These are phyloP conservation scores for Lipomyces sp. DNA, from an alignment of 805 yeast species.

Conservation along the genomic window DNA sequence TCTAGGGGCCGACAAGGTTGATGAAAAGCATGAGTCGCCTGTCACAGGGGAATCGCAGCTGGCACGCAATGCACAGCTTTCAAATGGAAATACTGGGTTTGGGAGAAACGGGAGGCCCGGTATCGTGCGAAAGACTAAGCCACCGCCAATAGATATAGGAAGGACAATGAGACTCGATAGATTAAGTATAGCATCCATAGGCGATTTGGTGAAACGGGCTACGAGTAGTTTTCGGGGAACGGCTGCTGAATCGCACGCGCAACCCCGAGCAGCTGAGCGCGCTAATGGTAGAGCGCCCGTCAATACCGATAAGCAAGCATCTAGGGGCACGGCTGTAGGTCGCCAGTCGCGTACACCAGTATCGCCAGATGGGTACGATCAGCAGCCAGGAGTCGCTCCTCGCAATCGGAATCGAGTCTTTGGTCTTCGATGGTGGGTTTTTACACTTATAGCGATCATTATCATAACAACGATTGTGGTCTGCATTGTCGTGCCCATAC, in stretches of 20 bases:
- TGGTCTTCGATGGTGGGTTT: slow-evolving; percentile 28
- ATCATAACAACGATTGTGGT: slow-evolving; percentile 18
- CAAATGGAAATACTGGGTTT: background rate
- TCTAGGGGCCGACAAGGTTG: background rate
- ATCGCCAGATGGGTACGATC: slow-evolving; percentile 14
- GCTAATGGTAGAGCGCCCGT: background rate
- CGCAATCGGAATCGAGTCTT: slow-evolving; percentile 18
- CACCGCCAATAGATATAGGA: slow-evolving; percentile 26
- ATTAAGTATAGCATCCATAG: slow-evolving; percentile 8
- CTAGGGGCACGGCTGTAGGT: background rate
- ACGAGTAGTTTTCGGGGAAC: slow-evolving; percentile 5
- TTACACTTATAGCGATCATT: slow-evolving; percentile 11
- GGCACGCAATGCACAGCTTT: background rate
- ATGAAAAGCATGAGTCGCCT: background rate
- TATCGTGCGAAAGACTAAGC: slow-evolving; percentile 24
- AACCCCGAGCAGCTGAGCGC: background rate
- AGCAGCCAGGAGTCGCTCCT: slow-evolving; percentile 12
- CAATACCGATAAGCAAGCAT: background rate
- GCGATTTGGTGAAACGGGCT: slow-evolving; percentile 18
- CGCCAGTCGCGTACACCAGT: background rate
- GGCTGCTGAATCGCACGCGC: background rate
- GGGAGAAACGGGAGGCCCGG: slow-evolving; percentile 13
- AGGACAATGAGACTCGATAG: slow-evolving; percentile 6
- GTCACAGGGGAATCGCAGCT: background rate
- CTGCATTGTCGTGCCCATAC: slow-evolving; percentile 32